Evolutionary conservation across 306 rosid genomes (phyloP).

Genomic region (Phaseolus lunatus): DNA sequence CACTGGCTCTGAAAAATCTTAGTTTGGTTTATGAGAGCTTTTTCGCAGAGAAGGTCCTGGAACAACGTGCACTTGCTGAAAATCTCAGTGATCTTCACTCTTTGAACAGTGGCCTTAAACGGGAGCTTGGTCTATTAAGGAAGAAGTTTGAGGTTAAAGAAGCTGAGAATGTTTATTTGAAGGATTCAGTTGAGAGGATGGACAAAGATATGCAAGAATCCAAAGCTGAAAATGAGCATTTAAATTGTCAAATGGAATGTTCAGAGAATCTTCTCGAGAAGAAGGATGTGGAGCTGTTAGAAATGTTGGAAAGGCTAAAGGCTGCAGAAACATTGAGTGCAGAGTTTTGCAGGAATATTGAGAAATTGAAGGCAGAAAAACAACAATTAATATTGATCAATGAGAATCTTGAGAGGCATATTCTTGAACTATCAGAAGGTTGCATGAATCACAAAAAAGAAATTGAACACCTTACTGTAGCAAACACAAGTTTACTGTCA

Average conservation of each 20-base stretch:
- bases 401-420: slow-evolving; percentile 63
- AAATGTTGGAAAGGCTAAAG: slow-evolving; percentile 68
- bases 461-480: slow-evolving; percentile 65
- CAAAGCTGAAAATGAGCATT: slow-evolving; percentile 56
- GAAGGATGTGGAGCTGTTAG: slow-evolving; percentile 66
- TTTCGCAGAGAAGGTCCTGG: slow-evolving; percentile 63
- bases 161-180: slow-evolving; percentile 62
- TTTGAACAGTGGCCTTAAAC: slow-evolving; percentile 62
- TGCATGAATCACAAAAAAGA: slow-evolving; percentile 65
- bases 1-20: slow-evolving; percentile 61
- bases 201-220: slow-evolving; percentile 61
- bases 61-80: slow-evolving; percentile 63
- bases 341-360: slow-evolving; percentile 61
- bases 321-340: slow-evolving; percentile 62
- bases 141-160: slow-evolving; percentile 63
- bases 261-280: slow-evolving; percentile 56
- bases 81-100: slow-evolving; percentile 55
- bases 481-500: slow-evolving; percentile 58
- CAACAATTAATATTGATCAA: slow-evolving; percentile 54
- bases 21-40: slow-evolving; percentile 69
- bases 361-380: slow-evolving; percentile 67
- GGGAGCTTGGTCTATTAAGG: slow-evolving; percentile 59
- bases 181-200: slow-evolving; percentile 57
- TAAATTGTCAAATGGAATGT: slow-evolving; percentile 57
- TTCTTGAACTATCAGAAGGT: slow-evolving; percentile 69